Base-by-base conservation (phyloP, 805 yeast genomes). In the Teunomyces kruisii region DNA sequence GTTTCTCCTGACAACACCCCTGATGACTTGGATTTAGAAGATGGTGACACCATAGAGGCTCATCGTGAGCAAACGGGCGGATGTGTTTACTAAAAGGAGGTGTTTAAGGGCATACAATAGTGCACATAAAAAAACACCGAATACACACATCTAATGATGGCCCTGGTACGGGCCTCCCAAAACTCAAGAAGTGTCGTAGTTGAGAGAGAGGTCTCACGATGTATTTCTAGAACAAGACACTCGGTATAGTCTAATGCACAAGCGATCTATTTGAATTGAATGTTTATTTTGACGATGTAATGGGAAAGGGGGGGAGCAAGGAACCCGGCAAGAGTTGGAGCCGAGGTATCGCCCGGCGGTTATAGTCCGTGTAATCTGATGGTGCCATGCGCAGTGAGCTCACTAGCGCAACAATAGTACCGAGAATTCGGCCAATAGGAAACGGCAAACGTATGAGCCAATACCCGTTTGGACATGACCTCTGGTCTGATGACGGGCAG, bases 1-100 rank as follows among this genome's bases (percentile, higher is more conserved):
- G 83, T 94, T 48, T 76, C 79, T 52, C 86, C 91, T 8, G 91
- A 86, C 48, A 89, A 88, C 58, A 94, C 99, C 4, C 98, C 99
- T 6, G 96, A 87, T 32, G 88, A 83, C 51, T 77, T 94, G 58
- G 98, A 89, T 42, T 83, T 94, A 81, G 96, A 88, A 68, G 97
- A 94, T 64, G 92, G 92, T 55, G 99, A 94, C 66, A 87, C 87
- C 54, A 91, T 94, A 54, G 99, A 94, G 69, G 99, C 97, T 7
- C 96, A 90, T 67, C 84, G 94, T 68, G 97, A 91, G 68, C 99
- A 94, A 73, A 84, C 84, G 45, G 88, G 95, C 51, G 89, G 84
- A 9, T 59, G 55, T 45, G 41, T 15, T 6, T 38, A 24, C 22
- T 38, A 14, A 26, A 12, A 6, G 24, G 6, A 26, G 16, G 6